Conservation (phyloP, 441 rosid genomes). For the Pelargonium myrrhifolium region DNA sequence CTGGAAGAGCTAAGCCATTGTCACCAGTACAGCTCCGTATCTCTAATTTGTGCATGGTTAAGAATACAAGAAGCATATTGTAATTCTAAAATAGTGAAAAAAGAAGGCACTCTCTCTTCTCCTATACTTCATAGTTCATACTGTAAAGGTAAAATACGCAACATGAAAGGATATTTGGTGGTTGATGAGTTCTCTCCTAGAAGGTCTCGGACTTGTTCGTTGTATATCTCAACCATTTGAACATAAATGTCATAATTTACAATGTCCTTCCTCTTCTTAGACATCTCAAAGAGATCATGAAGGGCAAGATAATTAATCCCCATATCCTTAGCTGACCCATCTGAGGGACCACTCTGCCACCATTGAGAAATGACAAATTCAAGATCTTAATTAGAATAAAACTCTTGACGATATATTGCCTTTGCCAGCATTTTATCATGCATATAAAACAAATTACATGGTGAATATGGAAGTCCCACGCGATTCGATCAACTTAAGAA, state of each 20-base stretch:
- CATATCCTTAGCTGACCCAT: constrained; percentile 43
- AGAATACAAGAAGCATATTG: constrained; percentile 22
- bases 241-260: constrained; percentile 56
- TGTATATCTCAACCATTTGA: constrained; percentile 93
- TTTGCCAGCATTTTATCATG: too few species aligned
- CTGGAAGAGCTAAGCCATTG: constrained; percentile 67
- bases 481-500: constrained; percentile 12
- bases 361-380: constrained; percentile 14
- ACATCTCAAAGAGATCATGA: constrained; percentile 59
- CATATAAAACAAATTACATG: not conserved
- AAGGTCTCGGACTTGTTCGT: constrained; percentile 87
- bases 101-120: not conserved
- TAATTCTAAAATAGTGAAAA: not conserved
- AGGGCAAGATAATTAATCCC: constrained; percentile 84
- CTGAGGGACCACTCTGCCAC: constrained; percentile 65
- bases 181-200: constrained; percentile 54
- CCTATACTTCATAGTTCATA: too few species aligned
- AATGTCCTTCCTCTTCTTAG: constrained; percentile 50
- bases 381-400: not conserved
- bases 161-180: constrained; percentile 75
- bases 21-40: constrained; percentile 64
- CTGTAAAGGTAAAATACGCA: constrained; percentile 9
- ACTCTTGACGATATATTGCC: not conserved
- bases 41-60: constrained; percentile 63
- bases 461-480: not conserved